These are phyloP conservation scores for Raffaelea deltoideospora DNA, from an alignment of 2,329 filamentous ascomycete species.

Conservation along the genomic window DNA sequence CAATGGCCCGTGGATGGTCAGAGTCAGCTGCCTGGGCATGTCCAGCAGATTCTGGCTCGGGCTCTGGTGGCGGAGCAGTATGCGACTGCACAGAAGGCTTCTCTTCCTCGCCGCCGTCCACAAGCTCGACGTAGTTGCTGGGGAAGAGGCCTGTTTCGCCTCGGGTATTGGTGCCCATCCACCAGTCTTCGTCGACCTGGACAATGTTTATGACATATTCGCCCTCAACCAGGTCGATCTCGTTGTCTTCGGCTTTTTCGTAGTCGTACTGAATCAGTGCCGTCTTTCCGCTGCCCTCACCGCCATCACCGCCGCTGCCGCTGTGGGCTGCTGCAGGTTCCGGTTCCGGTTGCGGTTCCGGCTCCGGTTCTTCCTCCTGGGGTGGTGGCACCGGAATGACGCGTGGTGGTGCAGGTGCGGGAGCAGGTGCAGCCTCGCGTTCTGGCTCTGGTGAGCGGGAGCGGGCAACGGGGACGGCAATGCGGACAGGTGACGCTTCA, in stretches of 20 bases:
- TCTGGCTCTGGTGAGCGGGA: constrained; percentile 28
- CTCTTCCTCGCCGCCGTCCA: constrained; percentile 39
- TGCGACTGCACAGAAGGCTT: constrained; percentile 8
- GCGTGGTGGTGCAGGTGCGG: constrained; percentile 33
- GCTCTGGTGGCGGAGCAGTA: constrained; percentile 17
- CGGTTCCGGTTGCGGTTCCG: constrained; percentile 43
- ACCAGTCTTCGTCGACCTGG: constrained; percentile 98
- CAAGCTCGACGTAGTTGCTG: constrained; percentile 87
- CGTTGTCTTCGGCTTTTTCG: constrained; percentile 94
- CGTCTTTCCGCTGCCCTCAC: constrained; percentile 33
- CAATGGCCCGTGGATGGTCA: constrained; percentile 53
- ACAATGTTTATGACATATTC: constrained; percentile 84
- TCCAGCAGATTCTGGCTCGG: constrained; percentile 22
- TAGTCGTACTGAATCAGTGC: constrained; percentile 89
- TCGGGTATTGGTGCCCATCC: constrained; percentile 78
- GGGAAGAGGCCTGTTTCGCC: constrained; percentile 89
- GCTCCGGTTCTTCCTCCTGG: constrained; percentile 49
- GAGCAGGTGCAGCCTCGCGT: constrained; percentile 22
- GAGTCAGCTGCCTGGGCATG: constrained; percentile 13
- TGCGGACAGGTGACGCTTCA: constrained; percentile 61
- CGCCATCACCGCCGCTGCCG: background rate
- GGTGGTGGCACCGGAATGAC: constrained; percentile 25
- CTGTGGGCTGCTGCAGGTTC: constrained; percentile 13
- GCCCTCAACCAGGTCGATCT: constrained; percentile 80
- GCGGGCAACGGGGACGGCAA: constrained; percentile 73